Base-by-base conservation (phyloP, 2,329 filamentous ascomycete species). In the Epichloe sp. region DNA sequence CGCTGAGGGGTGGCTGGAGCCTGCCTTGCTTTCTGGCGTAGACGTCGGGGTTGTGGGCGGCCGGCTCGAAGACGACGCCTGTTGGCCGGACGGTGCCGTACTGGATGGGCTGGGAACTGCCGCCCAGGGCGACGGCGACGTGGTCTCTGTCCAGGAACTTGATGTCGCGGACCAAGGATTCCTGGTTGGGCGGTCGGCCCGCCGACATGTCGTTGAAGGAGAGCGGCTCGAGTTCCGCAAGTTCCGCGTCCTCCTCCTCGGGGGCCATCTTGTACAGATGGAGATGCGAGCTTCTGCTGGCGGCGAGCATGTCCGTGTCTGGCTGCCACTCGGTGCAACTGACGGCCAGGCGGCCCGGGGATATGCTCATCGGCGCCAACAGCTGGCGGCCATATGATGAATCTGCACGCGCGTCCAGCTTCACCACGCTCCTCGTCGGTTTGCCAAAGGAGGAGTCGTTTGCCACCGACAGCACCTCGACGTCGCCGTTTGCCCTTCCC, bases 401-500 rank as follows among this genome's bases (percentile, higher is more conserved):
- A 31, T 8, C 26, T 31, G 26, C 37, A 10, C 53, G 37, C 0
- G 52, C 49, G 11, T 57, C 53, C 11, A 54, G 52, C 31, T 56
- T 52, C 1, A 53, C 50, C 19, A 60, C 60, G 47, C 54, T 58
- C 49, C 53, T 57, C 56, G 58, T 50, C 17, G 61, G 61, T 50
- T 55, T 60, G 35, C 52, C 54, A 44, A 63, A 65, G 1, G 54
- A 49, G 42, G 56, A 63, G 36, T 65, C 61, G 0, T 64, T 58
- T 23, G 63, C 63, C 7, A 65, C 65, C 3, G 71, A 72, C 6
- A 76, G 54, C 2, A 79, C 57, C 7, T 70, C 63, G 5, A 80
- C 58, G 17, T 73, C 63, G 1, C 77, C 76, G 54, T 72, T 76
- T 1, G 75, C 73, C 36, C 76, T 66, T 4, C 75, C 76, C 0